A percentile compares a stretch with the other conserved stretches of the same genome.
phyloP scores from a whole-genome alignment of 805 yeast genomes.

The Schwanniomyces vanrijiae region DNA sequence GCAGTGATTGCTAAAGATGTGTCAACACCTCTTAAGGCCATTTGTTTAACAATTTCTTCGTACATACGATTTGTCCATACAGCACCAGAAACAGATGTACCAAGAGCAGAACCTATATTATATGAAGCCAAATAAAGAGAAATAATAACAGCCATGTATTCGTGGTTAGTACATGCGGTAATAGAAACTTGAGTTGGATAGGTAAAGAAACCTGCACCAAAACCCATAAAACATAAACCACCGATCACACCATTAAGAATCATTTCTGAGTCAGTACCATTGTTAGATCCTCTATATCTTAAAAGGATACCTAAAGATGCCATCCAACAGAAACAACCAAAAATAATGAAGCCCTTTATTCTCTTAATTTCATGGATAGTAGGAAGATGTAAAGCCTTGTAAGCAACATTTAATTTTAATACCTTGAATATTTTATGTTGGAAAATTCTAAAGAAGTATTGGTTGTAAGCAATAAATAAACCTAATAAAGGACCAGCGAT shows the following conservation, averaged over 20 bases:
- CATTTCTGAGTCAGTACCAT: slow-evolving; percentile 30
- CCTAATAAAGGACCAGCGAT: slow-evolving; percentile 62
- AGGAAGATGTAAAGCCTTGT: background rate
- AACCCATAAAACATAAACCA: slow-evolving; percentile 61
- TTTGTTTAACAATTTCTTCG: slow-evolving; percentile 34
- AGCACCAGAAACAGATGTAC: slow-evolving; percentile 66
- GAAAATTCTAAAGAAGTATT: slow-evolving; percentile 18
- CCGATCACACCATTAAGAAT: slow-evolving; percentile 59
- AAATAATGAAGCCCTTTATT: slow-evolving; percentile 58
- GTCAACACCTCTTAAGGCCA: slow-evolving; percentile 24
- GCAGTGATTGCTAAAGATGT: slow-evolving; percentile 22
- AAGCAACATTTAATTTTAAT: too few species aligned
- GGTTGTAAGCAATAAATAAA: slow-evolving; percentile 36
- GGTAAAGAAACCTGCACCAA: slow-evolving; percentile 74
- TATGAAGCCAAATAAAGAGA: slow-evolving; percentile 58
- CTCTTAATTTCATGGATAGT: slow-evolving; percentile 28
- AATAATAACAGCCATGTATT: slow-evolving; percentile 61
- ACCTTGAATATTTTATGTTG: slow-evolving; percentile 13
- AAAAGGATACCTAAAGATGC: slow-evolving; percentile 60
- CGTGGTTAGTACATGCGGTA: slow-evolving; percentile 59
- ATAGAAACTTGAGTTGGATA: slow-evolving; percentile 63
- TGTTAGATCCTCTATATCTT: slow-evolving; percentile 51
- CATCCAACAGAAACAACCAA: slow-evolving; percentile 60
- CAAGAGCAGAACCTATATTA: slow-evolving; percentile 64
- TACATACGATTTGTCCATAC: slow-evolving; percentile 67